A percentile compares a stretch with the other conserved stretches of the same genome.
Evolutionary conservation across 1,139 yeast genomes (phyloP).

Genomic region (Lodderomyces parapsilosis): DNA sequence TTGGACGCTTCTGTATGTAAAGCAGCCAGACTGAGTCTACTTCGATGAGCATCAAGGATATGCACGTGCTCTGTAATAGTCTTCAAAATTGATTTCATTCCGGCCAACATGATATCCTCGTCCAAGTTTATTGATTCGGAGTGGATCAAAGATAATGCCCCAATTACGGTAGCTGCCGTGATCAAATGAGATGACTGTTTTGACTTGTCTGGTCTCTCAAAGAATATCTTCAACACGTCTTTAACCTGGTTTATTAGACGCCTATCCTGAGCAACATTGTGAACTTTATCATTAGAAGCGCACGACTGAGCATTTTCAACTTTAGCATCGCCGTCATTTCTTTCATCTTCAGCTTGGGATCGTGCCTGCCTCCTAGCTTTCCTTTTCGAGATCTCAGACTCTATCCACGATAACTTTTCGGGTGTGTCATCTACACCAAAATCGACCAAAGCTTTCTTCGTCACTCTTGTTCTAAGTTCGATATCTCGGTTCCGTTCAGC

Average conservation of each 20-base stretch:
- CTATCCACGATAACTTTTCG: constrained; percentile 69
- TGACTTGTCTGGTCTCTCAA: not conserved
- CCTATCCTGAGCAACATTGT: constrained; percentile 18
- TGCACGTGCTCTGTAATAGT: not conserved
- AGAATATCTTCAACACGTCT: constrained; percentile 25
- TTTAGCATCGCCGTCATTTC: constrained; percentile 4
- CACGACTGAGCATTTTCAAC: constrained; percentile 1
- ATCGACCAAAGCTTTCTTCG: constrained; percentile 63
- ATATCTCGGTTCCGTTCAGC: constrained; percentile 81
- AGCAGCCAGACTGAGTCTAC: not conserved
- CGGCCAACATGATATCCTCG: not conserved
- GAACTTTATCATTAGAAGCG: constrained; percentile 1
- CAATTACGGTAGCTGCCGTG: not conserved
- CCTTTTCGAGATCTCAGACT: constrained; percentile 66
- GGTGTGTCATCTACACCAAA: constrained; percentile 63
- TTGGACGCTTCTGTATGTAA: constrained; percentile 1
- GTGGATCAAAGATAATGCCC: not conserved
- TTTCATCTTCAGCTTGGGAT: constrained; percentile 26
- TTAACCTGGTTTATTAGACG: constrained; percentile 25
- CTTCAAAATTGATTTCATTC: not conserved
- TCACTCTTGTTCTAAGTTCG: constrained; percentile 76
- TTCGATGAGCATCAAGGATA: not conserved
- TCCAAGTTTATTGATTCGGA: not conserved
- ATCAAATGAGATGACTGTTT: not conserved
- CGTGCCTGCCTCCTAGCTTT: constrained; percentile 55